Evolutionary conservation across 768 basidiomycete species (phyloP), one percentile per base, ranked within the genome.

Genomic region (Leccinum rimulosum): DNA sequence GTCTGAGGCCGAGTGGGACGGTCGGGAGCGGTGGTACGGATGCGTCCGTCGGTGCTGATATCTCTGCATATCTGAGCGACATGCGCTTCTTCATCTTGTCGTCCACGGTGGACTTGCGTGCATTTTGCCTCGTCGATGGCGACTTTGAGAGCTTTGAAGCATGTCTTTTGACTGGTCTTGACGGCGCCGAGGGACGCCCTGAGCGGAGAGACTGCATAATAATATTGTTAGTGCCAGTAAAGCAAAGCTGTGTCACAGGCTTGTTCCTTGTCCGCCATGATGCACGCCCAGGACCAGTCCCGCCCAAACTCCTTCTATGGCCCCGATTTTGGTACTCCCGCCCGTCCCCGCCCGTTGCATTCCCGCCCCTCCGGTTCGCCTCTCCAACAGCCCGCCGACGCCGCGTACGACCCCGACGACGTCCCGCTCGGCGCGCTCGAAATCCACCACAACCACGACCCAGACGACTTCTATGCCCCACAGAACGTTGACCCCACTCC

Each of bases 21-120:
- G 81, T 74, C 2, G 88, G 88, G 17, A 88, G 73, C 1, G 84
- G 74, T 4, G 91, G 87, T 3, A 86, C 69, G 45, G 70, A 73
- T 9, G 73, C 69, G 52, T 84, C 81, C 3, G 84, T 86, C 6
- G 88, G 89, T n/a, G 81, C 77, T 1, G 88, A 88, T 56, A 92
- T 88, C 64, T 91, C 90, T 40, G 89, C 92, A 82, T 91, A 97
- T 71, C 95, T 87, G 83, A 88, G 91, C 15, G 94, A 95, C 87
- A 97, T 89, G 69, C 95, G 89, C 75, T 93, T 93, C 83, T 93
- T 94, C 75, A 97, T 94, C 77, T 91, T 93, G 81, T 95, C 95
- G 72, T 94, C 82, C 60, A 87, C 81, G 57, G 73, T 60, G 8
- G 75, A 75, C 22, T 69, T 86, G 70, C 80, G 79, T 5, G 74